Evolutionary conservation across 768 basidiomycete genomes (phyloP).

Genomic region (Pisolithus orientalis): DNA sequence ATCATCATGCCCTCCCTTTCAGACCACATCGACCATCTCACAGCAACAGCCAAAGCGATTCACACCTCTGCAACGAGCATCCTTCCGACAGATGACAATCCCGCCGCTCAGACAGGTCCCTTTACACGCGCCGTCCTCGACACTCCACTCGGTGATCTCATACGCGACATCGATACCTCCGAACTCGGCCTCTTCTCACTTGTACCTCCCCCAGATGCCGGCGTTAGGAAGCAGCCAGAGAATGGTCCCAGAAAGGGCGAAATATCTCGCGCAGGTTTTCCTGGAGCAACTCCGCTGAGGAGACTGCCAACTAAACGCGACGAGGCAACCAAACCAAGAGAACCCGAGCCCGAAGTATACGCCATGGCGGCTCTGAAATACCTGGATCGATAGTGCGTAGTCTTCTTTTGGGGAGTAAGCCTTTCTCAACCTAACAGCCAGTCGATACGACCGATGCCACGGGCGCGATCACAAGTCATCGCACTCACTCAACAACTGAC

Average conservation of each 20-base stretch:
- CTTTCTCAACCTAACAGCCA: conserved; percentile 24
- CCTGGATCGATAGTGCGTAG: conserved; percentile 70
- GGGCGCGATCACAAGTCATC: conserved; percentile 35
- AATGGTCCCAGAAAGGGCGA: conserved; percentile 29
- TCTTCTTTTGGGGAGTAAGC: background rate
- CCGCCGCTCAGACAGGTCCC: conserved; percentile 15
- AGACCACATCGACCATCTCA: conserved; percentile 65
- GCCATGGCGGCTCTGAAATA: conserved; percentile 71
- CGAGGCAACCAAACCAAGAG: conserved; percentile 29
- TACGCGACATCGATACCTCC: conserved; percentile 72
- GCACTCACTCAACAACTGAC: conserved; percentile 35
- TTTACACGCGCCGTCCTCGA: conserved; percentile 64
- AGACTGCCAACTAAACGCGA: conserved; percentile 37
- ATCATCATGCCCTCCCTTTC: conserved; percentile 53
- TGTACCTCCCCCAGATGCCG: conserved; percentile 30
- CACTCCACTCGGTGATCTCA: conserved; percentile 63
- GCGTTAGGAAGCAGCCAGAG: conserved; percentile 22
- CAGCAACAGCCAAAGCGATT: conserved; percentile 46
- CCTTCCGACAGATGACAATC: conserved; percentile 17
- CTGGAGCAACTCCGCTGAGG: conserved; percentile 65
- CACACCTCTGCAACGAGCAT: conserved; percentile 35
- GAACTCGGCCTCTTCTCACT: conserved; percentile 76
- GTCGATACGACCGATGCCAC: conserved; percentile 45
- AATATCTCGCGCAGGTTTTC: conserved; percentile 59
- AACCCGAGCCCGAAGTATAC: conserved; percentile 69